Percentiles rank a stretch among this genome's conserved stretches.
phyloP scores from a whole-genome alignment of 108 stramenopile genomes.

The Phaeodactylum tricornutum region DNA sequence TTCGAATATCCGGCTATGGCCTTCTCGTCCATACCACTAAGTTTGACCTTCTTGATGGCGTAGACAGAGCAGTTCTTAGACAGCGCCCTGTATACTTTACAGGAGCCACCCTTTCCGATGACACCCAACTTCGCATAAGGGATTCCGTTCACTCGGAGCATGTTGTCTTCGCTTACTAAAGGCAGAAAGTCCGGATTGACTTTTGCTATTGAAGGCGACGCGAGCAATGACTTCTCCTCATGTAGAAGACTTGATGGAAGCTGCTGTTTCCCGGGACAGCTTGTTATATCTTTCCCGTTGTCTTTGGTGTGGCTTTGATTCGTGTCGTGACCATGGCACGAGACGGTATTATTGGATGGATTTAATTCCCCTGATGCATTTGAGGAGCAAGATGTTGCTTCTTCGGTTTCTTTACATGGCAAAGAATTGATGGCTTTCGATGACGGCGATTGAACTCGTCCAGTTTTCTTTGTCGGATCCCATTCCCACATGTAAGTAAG shows the following conservation, averaged over 20 bases:
- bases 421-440: neutral
- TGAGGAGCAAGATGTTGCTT: conserved; percentile 8
- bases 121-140: conserved; percentile 87
- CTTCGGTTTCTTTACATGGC: conserved; percentile 9
- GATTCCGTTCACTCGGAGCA: conserved; percentile 66
- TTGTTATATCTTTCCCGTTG: neutral
- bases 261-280: neutral
- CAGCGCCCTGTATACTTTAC: conserved; percentile 89
- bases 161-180: conserved; percentile 69
- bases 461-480: conserved; percentile 48
- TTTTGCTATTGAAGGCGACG: neutral
- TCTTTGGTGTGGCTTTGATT: neutral
- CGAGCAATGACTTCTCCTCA: neutral
- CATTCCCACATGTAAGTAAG: conserved; percentile 83
- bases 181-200: conserved; percentile 54
- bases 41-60: conserved; percentile 95
- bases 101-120: conserved; percentile 95
- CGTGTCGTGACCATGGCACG: neutral
- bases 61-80: conserved; percentile 68
- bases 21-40: conserved; percentile 70
- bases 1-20: conserved; percentile 93
- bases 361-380: conserved; percentile 5
- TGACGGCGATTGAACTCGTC: no score
- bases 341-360: neutral
- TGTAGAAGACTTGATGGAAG: neutral